A percentile compares a stretch with the other conserved stretches of the same genome.
Conservation (phyloP, 2,329 filamentous ascomycete species). For the Colletotrichum sp. region DNA sequence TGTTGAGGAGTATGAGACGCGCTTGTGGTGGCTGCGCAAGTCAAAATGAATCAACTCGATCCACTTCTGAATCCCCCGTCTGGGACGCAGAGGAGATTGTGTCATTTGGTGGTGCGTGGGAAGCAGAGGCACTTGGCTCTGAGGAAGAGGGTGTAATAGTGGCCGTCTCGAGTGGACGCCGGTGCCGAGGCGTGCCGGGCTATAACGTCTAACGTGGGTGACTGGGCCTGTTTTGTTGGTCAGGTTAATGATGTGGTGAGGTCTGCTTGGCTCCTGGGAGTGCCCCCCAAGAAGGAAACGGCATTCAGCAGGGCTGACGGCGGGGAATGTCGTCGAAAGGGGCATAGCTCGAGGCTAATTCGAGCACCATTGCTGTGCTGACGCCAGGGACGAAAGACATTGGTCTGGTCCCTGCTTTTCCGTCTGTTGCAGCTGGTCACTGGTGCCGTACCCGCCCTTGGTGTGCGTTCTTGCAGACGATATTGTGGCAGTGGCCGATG, state of each 20-base stretch:
- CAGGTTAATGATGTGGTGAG: constrained; percentile 13
- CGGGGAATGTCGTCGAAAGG: neutral
- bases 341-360: constrained; percentile 14
- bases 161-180: neutral
- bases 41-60: constrained; percentile 4
- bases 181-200: neutral
- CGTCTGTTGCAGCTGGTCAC: neutral
- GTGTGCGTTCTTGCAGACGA: neutral
- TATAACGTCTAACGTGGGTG: neutral
- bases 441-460: neutral
- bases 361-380: constrained; percentile 6
- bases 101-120: neutral
- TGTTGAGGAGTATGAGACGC: constrained; percentile 7
- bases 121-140: neutral
- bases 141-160: neutral
- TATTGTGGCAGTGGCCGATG: neutral
- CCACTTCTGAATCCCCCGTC: neutral
- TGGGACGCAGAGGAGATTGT: neutral
- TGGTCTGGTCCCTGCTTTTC: neutral
- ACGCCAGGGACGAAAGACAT: constrained; percentile 8
- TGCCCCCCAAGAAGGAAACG: neutral
- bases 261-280: neutral
- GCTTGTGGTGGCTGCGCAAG: constrained; percentile 22
- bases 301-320: constrained; percentile 17
- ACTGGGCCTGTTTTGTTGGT: neutral